These are phyloP conservation scores for Cryptosporidium sp. DNA, from an alignment of 169 alveolate species.

Conservation along the genomic window DNA sequence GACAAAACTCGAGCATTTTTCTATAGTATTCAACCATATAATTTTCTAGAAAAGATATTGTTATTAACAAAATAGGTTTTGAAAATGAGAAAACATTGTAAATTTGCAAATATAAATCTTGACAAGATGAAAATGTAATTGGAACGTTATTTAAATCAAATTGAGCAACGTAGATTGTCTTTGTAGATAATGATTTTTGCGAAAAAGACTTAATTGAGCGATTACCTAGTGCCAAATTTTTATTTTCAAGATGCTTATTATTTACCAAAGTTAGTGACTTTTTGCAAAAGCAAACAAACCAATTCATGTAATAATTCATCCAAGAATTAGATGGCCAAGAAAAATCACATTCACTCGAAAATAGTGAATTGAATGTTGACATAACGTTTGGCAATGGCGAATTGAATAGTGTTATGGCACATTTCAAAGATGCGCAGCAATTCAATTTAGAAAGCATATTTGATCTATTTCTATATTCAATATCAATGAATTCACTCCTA, in stretches of 20 bases:
- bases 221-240: not conserved
- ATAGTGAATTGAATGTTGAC: constrained; percentile 44
- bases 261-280: constrained; percentile 19
- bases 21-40: constrained; percentile 65
- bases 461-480: constrained; percentile 23
- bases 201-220: not conserved
- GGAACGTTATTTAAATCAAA: constrained; percentile 49
- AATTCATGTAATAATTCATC: constrained; percentile 26
- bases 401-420: constrained; percentile 26
- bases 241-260: constrained; percentile 1
- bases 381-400: not conserved
- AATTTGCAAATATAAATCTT: constrained; percentile 31
- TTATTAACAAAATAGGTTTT: constrained; percentile 5
- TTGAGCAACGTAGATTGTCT: constrained; percentile 39
- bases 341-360: not conserved
- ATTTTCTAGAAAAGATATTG: constrained; percentile 45
- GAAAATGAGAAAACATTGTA: constrained; percentile 50
- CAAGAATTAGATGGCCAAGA: constrained; percentile 13
- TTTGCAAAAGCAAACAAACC: constrained; percentile 48
- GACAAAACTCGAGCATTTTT: constrained; percentile 48
- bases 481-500: constrained; percentile 34
- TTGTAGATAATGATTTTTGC: not conserved
- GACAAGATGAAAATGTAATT: constrained; percentile 44
- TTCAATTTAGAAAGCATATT: not conserved
- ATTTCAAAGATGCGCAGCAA: constrained; percentile 21